These are phyloP conservation scores for Tricladium varicosporioides DNA, from an alignment of 2,329 filamentous ascomycete species.

Conservation along the genomic window DNA sequence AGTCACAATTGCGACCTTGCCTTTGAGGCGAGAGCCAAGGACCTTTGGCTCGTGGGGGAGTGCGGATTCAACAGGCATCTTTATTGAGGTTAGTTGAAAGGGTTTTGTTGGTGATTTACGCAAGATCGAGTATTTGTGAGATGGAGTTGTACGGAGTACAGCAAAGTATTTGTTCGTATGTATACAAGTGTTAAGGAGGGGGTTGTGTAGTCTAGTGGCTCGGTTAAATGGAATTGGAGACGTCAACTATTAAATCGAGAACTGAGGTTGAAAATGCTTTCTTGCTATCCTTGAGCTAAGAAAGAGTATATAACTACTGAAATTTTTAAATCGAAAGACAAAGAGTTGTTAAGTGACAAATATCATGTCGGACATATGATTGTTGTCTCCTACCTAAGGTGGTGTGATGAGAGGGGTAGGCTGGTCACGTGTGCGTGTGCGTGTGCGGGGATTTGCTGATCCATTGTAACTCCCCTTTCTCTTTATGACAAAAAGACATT, in stretches of 20 bases:
- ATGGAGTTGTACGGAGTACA: too few relatives aligned
- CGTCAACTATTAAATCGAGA: background rate
- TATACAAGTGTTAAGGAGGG: too few relatives aligned
- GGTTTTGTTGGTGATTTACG: too few relatives aligned
- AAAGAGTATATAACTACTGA: too few relatives aligned
- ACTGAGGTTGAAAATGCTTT: background rate
- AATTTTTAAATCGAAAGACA: too few relatives aligned
- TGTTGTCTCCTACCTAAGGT: background rate
- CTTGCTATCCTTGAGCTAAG: too few relatives aligned
- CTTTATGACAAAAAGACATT: too few relatives aligned
- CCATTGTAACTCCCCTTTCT: background rate
- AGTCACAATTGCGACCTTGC: conserved; percentile 57
- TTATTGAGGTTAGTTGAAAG: too few relatives aligned
- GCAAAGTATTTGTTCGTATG: too few relatives aligned
- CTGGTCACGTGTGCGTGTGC: conserved; percentile 5
- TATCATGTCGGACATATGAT: too few relatives aligned
- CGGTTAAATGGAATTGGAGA: background rate
- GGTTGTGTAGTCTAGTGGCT: background rate
- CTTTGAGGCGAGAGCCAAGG: conserved; percentile 40
- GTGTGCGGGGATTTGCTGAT: background rate
- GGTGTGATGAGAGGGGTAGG: conserved; percentile 3
- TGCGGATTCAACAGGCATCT: conserved; percentile 10
- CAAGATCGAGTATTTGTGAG: too few relatives aligned
- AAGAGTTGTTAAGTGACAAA: too few relatives aligned
- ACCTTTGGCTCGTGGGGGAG: conserved; percentile 14